Conservation (phyloP, 257 asterid species). For the Forsythia suspensa region DNA sequence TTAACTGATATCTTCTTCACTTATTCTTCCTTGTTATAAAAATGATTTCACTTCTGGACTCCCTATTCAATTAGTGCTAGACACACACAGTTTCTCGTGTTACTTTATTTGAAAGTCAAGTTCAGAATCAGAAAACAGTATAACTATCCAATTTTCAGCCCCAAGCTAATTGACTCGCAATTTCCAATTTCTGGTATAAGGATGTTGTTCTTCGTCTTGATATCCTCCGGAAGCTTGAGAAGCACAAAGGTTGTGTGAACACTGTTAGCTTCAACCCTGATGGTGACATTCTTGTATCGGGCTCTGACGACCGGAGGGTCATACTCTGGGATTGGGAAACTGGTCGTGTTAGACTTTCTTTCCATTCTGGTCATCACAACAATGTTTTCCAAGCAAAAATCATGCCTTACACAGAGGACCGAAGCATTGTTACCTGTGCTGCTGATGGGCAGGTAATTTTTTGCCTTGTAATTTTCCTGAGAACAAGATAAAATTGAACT, state of each 20-base stretch:
- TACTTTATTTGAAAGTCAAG: not conserved
- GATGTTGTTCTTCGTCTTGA: slow-evolving; percentile 84
- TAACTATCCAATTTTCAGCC: not conserved
- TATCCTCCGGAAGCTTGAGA: slow-evolving; percentile 64
- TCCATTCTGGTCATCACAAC: slow-evolving; percentile 76
- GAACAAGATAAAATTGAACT: not conserved
- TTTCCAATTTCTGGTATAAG: slow-evolving; percentile 36
- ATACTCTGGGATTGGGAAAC: slow-evolving; percentile 95
- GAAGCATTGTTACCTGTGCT: slow-evolving; percentile 82
- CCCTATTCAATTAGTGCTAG: not conserved
- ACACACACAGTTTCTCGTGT: not conserved
- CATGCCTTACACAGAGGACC: slow-evolving; percentile 84
- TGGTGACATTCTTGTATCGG: slow-evolving; percentile 79
- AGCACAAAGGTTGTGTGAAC: slow-evolving; percentile 87
- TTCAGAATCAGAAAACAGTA: not conserved
- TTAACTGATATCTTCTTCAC: not conserved
- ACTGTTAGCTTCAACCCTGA: slow-evolving; percentile 71
- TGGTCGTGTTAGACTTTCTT: slow-evolving; percentile 60
- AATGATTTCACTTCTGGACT: not conserved
- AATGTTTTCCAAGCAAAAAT: slow-evolving; percentile 89
- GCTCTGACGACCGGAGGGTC: slow-evolving; percentile 84
- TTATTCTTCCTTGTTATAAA: not conserved
- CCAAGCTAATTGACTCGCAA: not conserved
- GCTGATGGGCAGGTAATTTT: slow-evolving; percentile 92
- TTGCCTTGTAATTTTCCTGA: not conserved